Conservation (phyloP, 345 rosid species). For the Pistacia integerrima region DNA sequence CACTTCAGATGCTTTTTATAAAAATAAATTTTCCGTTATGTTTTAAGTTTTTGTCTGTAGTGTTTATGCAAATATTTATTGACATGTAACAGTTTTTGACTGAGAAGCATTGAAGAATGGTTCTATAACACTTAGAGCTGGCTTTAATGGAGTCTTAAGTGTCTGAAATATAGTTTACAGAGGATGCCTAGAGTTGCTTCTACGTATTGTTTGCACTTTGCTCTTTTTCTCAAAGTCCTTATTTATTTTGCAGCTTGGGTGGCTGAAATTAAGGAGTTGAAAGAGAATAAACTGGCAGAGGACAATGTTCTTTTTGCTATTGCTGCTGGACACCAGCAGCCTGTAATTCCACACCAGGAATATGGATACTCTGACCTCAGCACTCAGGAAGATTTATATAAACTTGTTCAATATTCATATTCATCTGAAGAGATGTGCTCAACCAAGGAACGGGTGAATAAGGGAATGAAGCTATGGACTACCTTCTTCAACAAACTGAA, state of each 20-base stretch:
- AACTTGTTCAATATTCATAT: constrained; percentile 88
- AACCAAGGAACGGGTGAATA: constrained; percentile 83
- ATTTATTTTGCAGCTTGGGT: constrained; percentile 62
- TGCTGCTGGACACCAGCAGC: constrained; percentile 79
- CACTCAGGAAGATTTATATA: constrained; percentile 83
- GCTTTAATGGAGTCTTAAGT: neutral
- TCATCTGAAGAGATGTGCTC: constrained; percentile 96
- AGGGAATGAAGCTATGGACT: constrained; percentile 90
- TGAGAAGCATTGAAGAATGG: neutral
- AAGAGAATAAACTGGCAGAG: constrained; percentile 80
- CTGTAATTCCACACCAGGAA: constrained; percentile 61
- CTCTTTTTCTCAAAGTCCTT: constrained; percentile 9
- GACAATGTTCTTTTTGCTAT: constrained; percentile 73
- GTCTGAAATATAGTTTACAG: neutral
- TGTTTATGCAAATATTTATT: too few relatives aligned
- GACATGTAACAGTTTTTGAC: neutral
- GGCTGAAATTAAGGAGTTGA: constrained; percentile 86
- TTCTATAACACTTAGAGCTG: neutral
- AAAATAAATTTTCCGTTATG: too few relatives aligned
- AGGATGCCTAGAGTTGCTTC: neutral
- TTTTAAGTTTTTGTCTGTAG: neutral
- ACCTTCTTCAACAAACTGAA: constrained; percentile 37
- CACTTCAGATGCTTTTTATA: neutral
- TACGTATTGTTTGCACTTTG: constrained; percentile 5
- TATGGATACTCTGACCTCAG: constrained; percentile 59